phyloP scores from a whole-genome alignment of 495 filamentous ascomycete species.

The Penicillium bialowiezense region DNA sequence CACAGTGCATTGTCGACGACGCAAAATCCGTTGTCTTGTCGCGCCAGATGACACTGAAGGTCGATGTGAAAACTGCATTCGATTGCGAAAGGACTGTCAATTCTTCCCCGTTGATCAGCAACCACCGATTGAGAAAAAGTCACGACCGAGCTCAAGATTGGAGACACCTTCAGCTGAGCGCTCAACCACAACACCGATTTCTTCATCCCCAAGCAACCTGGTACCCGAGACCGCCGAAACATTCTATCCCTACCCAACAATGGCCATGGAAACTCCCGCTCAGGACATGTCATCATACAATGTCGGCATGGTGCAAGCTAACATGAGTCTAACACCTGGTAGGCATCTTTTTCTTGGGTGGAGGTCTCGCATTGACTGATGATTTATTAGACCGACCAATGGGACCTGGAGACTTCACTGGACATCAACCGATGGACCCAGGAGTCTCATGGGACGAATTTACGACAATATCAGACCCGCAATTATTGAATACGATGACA shows the following conservation, averaged over 20 bases:
- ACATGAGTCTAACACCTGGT: constrained; percentile 40
- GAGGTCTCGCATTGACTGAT: not conserved
- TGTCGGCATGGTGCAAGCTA: constrained; percentile 27
- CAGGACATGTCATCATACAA: constrained; percentile 39
- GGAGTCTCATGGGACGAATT: constrained; percentile 42
- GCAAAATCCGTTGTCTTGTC: constrained; percentile 92
- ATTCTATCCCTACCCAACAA: constrained; percentile 41
- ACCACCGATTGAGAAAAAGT: constrained; percentile 55
- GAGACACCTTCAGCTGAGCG: constrained; percentile 41
- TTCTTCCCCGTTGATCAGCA: constrained; percentile 92
- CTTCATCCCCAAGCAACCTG: constrained; percentile 38
- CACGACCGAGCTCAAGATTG: constrained; percentile 43
- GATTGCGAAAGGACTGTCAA: constrained; percentile 91
- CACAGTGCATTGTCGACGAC: constrained; percentile 85
- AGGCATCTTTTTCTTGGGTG: constrained; percentile 10
- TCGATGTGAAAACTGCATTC: constrained; percentile 93
- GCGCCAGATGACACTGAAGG: constrained; percentile 74
- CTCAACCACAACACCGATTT: constrained; percentile 40
- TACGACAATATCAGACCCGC: constrained; percentile 41
- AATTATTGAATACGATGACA: constrained; percentile 35
- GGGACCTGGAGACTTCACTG: constrained; percentile 27
- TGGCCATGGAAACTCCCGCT: constrained; percentile 31
- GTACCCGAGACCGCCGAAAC: constrained; percentile 35
- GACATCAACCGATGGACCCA: constrained; percentile 33
- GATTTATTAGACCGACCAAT: constrained; percentile 28